Evolutionary conservation across 805 yeast genomes (phyloP).

Genomic region (Sugiyamaella qingdaonensis): DNA sequence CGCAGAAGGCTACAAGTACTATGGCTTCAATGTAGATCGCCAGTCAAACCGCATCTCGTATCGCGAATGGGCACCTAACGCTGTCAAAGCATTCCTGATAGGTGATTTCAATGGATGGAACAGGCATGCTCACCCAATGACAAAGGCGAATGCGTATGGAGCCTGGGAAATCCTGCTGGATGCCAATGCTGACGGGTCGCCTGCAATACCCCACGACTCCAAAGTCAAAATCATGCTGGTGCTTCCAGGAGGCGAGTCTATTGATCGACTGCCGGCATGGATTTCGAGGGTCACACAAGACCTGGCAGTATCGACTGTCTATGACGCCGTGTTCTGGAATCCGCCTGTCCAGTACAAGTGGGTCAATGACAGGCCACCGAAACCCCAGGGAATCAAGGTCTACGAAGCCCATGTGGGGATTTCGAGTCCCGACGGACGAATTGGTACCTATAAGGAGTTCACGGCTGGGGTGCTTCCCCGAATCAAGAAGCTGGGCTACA

Average conservation of each 20-base stretch:
- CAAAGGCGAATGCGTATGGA: conserved; percentile 58
- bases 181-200: conserved; percentile 47
- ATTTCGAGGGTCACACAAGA: conserved; percentile 71
- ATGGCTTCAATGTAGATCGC: conserved; percentile 68
- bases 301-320: conserved; percentile 42
- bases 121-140: conserved; percentile 50
- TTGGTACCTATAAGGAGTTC: conserved; percentile 84
- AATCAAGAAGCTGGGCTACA: conserved; percentile 80
- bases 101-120: conserved; percentile 94
- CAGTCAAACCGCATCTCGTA: conserved; percentile 53
- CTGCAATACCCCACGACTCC: conserved; percentile 77
- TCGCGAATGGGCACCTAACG: conserved; percentile 91
- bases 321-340: conserved; percentile 93
- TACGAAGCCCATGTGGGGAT: conserved; percentile 95
- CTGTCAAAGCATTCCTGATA: conserved; percentile 64
- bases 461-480: conserved; percentile 77
- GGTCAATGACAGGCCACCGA: conserved; percentile 59
- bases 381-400: conserved; percentile 55
- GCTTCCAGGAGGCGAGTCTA: conserved; percentile 59
- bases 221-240: conserved; percentile 61
- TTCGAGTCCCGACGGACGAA: conserved; percentile 80
- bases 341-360: conserved; percentile 59
- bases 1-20: conserved; percentile 68
- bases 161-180: conserved; percentile 62
- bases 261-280: conserved; percentile 90